phyloP scores from a whole-genome alignment of 768 basidiomycete genomes.

The Phaeotremella fagi region DNA sequence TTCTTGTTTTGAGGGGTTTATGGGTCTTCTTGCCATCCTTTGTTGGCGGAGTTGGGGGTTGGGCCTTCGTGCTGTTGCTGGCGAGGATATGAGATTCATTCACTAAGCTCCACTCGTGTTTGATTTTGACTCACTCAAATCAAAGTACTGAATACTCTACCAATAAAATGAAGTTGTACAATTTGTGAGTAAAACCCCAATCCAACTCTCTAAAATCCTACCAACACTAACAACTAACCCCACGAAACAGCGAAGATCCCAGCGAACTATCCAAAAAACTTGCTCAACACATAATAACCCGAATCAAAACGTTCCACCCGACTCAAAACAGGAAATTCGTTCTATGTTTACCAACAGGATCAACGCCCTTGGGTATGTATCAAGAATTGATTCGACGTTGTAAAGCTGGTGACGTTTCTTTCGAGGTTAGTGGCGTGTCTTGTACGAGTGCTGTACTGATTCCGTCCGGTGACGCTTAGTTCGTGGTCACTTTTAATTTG shows the following conservation, averaged over 20 bases:
- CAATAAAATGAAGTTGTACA: neutral
- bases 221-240: too few relatives aligned
- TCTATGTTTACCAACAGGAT: slow-evolving; percentile 78
- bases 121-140: too few relatives aligned
- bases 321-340: slow-evolving; percentile 73
- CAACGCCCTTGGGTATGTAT: slow-evolving; percentile 85
- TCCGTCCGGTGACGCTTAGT: slow-evolving; percentile 48
- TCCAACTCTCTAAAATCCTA: neutral
- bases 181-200: neutral
- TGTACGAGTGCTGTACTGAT: too few relatives aligned
- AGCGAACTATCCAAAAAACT: slow-evolving; percentile 4
- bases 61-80: too few relatives aligned
- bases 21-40: too few relatives aligned
- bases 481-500: slow-evolving; percentile 89
- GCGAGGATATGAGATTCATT: too few relatives aligned
- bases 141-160: too few relatives aligned
- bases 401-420: slow-evolving; percentile 65
- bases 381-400: slow-evolving; percentile 69
- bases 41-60: too few relatives aligned
- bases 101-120: too few relatives aligned
- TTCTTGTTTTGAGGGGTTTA: too few relatives aligned
- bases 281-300: slow-evolving; percentile 7
- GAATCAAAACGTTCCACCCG: slow-evolving; percentile 73
- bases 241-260: too few relatives aligned
- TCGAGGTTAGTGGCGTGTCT: slow-evolving; percentile 59